Evolutionary conservation across 1,139 yeast genomes (phyloP), one percentile per base, ranked within the genome.

Genomic region (Suhomyces bolitotheri): DNA sequence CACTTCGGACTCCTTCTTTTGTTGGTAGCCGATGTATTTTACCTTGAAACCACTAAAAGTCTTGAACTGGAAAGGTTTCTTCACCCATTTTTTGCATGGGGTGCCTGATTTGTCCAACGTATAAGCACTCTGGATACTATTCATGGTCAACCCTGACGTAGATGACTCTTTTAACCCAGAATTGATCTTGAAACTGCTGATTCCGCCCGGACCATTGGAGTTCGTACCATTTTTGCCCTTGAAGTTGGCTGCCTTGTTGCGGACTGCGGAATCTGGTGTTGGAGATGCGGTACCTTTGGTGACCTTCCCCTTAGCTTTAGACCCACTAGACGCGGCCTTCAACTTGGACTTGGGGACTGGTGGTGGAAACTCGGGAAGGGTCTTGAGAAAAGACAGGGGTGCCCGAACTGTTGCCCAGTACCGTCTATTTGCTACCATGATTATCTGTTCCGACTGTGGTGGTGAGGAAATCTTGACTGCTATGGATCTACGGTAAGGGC

Each of bases 21-120:
- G 43, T 7, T 53, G 51, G 74, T 76, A 80, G 4, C 66, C 53
- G 6, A 56, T 53, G 42, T 78, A 62, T n/a, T 62, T 57, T 34
- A 74, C 71, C 43, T 67, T 67, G 49, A 49, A 49, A 9, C 86
- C 84, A 9, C 82, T 78, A 48, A 80, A 79, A n/a, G 80, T 72
- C 53, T 74, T 76, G 45, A 80, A 67, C 31, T 61, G 58, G 7
- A 56, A 47, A 1, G 74, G 71, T 35, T 63, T 60, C 48, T 76
- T 76, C 7, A 49, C 54, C 85, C 86, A 80, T 46, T 62, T 67
- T 37, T 73, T 65, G 24, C 68, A 65, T 15, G 77, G 75, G 35
- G 60, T 66, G 2, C 81, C 80, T 7, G 73, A 56, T 41, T 71
- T 70, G 45, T 77, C 82, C 40, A 71, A 75, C 14, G 58, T 44